Percentiles rank a stretch among this genome's conserved stretches.
Conservation (phyloP, 305 asterid species). For the Fraxinus sp. region DNA sequence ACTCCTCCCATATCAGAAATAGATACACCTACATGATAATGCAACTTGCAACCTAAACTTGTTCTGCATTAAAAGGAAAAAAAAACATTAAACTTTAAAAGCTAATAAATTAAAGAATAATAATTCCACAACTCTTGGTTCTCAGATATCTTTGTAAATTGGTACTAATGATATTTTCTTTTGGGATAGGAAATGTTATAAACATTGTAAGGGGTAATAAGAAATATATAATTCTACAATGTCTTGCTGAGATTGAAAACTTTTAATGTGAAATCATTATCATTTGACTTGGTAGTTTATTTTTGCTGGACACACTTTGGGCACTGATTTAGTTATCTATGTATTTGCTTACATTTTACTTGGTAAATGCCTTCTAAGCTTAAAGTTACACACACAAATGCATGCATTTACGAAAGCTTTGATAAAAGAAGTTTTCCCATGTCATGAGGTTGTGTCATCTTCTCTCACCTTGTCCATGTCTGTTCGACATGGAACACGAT, state of each 20-base stretch:
- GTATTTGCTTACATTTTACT: not conserved
- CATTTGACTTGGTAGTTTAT: not conserved
- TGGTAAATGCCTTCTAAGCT: not conserved
- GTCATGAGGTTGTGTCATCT: not conserved
- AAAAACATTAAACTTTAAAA: not conserved
- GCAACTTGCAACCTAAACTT: not conserved
- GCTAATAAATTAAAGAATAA: not conserved
- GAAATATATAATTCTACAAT: not conserved
- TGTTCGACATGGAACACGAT: not conserved
- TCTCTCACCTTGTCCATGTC: not conserved
- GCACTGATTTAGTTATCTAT: not conserved
- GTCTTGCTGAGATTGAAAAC: not conserved
- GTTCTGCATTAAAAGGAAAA: not conserved
- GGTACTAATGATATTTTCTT: not conserved
- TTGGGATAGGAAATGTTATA: not conserved
- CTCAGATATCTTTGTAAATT: not conserved
- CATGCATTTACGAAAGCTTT: not conserved
- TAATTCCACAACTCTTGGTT: not conserved
- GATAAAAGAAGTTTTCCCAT: not conserved
- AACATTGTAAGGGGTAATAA: not conserved
- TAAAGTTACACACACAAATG: not conserved
- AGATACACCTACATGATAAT: not conserved
- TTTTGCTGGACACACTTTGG: not conserved
- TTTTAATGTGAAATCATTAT: not conserved
- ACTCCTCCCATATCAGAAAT: not conserved